Conservation (phyloP, 2,329 filamentous ascomycete genomes). For the Cordyceps farinosa region DNA sequence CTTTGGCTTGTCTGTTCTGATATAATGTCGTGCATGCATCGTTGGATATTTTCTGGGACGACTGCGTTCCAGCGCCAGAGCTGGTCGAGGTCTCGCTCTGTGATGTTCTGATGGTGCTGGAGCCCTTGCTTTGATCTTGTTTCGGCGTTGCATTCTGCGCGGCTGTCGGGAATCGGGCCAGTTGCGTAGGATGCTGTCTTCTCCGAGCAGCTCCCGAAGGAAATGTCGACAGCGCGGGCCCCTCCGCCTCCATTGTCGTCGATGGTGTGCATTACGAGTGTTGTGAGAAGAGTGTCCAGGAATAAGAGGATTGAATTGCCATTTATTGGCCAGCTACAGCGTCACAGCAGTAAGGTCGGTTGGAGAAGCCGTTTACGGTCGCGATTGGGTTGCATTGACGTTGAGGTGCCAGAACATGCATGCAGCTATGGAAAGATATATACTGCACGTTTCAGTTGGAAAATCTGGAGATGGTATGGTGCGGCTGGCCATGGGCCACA, state of each 20-base stretch:
- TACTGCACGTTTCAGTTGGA: constrained; percentile 1
- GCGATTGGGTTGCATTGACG: constrained; percentile 9
- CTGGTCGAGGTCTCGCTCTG: constrained; percentile 38
- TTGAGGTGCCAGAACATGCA: background rate
- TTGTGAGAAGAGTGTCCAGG: constrained; percentile 12
- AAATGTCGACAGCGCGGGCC: constrained; percentile 17
- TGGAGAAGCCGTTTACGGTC: constrained; percentile 1
- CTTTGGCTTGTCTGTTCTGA: constrained; percentile 34
- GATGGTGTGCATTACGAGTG: constrained; percentile 24
- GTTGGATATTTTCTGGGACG: constrained; percentile 37
- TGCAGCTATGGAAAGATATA: background rate
- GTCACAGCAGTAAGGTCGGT: constrained; percentile 2
- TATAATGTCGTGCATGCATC: constrained; percentile 47
- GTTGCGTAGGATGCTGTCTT: constrained; percentile 8
- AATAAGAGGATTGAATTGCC: background rate
- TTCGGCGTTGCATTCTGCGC: background rate
- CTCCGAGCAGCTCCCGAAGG: constrained; percentile 14
- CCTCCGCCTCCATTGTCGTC: constrained; percentile 23
- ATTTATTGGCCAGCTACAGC: constrained; percentile 6
- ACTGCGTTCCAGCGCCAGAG: constrained; percentile 46
- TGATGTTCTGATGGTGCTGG: constrained; percentile 15
- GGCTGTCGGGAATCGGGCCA: background rate
- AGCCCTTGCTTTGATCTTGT: background rate
- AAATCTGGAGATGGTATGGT: background rate
- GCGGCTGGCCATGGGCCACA: background rate